Percentiles rank a stretch among this genome's conserved stretches.
These are phyloP conservation scores for Aspergillus vadensis DNA, from an alignment of 2,329 filamentous ascomycete species.

Conservation along the genomic window DNA sequence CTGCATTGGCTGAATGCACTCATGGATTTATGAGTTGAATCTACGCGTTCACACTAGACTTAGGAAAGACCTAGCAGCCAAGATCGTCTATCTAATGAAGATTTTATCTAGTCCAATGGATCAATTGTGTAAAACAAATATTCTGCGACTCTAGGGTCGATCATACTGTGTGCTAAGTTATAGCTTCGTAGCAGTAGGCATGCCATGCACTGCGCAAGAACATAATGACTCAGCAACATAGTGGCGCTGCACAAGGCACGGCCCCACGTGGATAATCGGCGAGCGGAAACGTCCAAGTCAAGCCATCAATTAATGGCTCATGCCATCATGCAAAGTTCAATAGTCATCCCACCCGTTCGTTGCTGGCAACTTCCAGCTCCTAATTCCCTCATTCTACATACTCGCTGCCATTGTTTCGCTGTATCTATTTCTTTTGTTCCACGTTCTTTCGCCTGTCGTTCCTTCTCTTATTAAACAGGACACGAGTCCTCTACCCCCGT, in stretches of 20 bases:
- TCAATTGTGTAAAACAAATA: too few species aligned
- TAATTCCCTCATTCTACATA: neutral
- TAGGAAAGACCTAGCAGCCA: neutral
- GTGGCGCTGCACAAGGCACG: neutral
- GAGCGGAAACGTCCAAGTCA: neutral
- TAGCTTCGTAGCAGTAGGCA: neutral
- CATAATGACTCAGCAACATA: neutral
- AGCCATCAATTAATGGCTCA: neutral
- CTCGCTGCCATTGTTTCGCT: neutral
- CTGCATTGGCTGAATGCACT: neutral
- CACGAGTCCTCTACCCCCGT: neutral
- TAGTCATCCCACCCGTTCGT: neutral
- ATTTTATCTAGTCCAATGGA: too few species aligned
- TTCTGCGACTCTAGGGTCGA: too few species aligned
- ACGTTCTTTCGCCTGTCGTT: neutral
- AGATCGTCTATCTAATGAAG: neutral
- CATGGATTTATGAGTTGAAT: neutral
- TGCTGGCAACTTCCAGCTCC: neutral
- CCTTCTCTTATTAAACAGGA: neutral
- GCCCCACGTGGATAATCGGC: slow-evolving; percentile 1
- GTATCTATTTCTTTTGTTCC: slow-evolving; percentile 1
- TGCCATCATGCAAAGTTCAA: neutral
- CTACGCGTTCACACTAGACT: neutral
- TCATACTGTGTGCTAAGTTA: neutral
- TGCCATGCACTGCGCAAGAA: neutral